Conservation (phyloP, 768 basidiomycete genomes). For the Pisolithus sp. region DNA sequence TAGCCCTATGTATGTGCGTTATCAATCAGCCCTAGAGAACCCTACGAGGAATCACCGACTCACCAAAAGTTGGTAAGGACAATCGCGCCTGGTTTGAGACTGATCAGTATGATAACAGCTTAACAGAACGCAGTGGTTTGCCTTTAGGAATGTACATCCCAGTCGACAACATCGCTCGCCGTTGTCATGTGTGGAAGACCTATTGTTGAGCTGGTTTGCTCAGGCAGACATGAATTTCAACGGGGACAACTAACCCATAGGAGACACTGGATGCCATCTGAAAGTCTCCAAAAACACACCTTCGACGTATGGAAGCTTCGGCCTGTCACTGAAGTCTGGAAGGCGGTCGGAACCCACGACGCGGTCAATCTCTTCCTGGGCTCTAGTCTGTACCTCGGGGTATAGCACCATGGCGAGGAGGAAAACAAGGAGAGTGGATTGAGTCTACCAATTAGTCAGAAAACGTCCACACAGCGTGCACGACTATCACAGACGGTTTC, state of each 20-base stretch:
- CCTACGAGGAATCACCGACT: not conserved
- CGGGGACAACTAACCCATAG: constrained; percentile 17
- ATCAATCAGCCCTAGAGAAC: not conserved
- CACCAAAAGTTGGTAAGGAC: constrained; percentile 24
- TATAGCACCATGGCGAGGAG: constrained; percentile 29
- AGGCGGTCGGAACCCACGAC: constrained; percentile 26
- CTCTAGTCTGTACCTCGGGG: constrained; percentile 26
- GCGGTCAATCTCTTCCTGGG: constrained; percentile 25
- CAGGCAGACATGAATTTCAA: not conserved
- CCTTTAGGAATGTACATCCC: constrained; percentile 28
- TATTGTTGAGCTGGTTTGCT: not conserved
- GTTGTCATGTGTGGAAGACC: constrained; percentile 19
- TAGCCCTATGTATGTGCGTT: not conserved
- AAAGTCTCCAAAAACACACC: constrained; percentile 26
- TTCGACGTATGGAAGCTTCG: constrained; percentile 25
- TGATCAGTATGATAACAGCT: not conserved
- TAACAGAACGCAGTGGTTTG: constrained; percentile 1
- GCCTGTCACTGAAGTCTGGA: constrained; percentile 23
- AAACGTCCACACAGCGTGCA: too few relatives aligned
- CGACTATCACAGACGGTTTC: constrained; percentile 18
- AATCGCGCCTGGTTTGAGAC: constrained; percentile 9
- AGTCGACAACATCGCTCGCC: constrained; percentile 20
- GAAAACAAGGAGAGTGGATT: constrained; percentile 17
- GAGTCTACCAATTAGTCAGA: constrained; percentile 7
- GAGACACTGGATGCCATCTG: constrained; percentile 26